phyloP scores from a whole-genome alignment of 1,284 basidiomycete species.

The Pterulicium gracile region DNA sequence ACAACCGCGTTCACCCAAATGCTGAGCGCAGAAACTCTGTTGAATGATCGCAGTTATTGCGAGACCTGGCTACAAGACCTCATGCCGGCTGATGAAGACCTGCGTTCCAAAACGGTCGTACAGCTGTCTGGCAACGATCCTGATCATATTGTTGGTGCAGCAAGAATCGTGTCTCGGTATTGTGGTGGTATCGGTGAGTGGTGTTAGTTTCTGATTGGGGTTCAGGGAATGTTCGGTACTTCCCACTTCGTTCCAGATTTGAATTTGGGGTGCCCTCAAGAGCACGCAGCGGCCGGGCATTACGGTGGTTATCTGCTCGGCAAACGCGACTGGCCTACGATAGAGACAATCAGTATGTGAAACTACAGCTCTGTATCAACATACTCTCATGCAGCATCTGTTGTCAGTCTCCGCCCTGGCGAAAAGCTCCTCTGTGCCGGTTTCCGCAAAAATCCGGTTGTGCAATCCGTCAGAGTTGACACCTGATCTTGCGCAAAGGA shows the following conservation, averaged over 20 bases:
- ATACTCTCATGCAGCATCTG: conserved; percentile 3
- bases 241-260: conserved; percentile 35
- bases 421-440: conserved; percentile 45
- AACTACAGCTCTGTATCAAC: not conserved
- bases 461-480: conserved; percentile 48
- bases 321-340: conserved; percentile 59
- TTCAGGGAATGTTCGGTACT: no score
- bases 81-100: conserved; percentile 18
- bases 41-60: conserved; percentile 50
- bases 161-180: conserved; percentile 38
- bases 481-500: conserved; percentile 37
- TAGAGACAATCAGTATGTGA: conserved; percentile 45
- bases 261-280: conserved; percentile 61
- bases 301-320: conserved; percentile 65
- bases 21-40: conserved; percentile 46
- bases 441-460: conserved; percentile 54
- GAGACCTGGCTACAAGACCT: conserved; percentile 48
- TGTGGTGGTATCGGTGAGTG: conserved; percentile 57
- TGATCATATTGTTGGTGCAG: conserved; percentile 44
- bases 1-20: conserved; percentile 65
- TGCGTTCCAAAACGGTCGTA: conserved; percentile 44
- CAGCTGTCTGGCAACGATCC: conserved; percentile 66
- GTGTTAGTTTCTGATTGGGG: no score
- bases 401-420: conserved; percentile 47
- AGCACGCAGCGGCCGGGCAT: conserved; percentile 52